These are phyloP conservation scores for Esteya vermicola DNA, from an alignment of 2,329 filamentous ascomycete genomes.

Conservation along the genomic window DNA sequence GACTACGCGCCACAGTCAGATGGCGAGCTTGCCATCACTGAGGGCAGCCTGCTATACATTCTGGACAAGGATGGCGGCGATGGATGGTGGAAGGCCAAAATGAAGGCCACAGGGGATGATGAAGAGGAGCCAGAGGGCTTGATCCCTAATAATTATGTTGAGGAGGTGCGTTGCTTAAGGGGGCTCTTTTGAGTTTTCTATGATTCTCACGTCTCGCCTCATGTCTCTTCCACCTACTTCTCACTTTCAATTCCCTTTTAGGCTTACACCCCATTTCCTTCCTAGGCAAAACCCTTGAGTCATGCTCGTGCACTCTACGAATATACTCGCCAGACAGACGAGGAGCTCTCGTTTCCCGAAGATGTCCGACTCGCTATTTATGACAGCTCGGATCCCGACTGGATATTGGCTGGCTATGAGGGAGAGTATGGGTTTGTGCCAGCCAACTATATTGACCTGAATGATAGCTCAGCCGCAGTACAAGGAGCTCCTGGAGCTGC, in stretches of 20 bases:
- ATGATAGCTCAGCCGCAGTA: no score
- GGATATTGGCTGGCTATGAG: constrained; percentile 80
- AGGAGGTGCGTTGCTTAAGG: constrained; percentile 49
- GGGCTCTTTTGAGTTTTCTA: not conserved
- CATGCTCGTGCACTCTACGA: constrained; percentile 92
- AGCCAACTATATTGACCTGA: constrained; percentile 76
- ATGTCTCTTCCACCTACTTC: no score
- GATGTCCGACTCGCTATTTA: constrained; percentile 73
- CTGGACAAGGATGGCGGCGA: constrained; percentile 50
- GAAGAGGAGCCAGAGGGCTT: constrained; percentile 84
- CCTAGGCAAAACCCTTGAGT: constrained; percentile 38
- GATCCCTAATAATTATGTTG: constrained; percentile 88
- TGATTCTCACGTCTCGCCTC: not conserved
- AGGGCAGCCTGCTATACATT: constrained; percentile 13
- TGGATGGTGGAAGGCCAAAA: constrained; percentile 96
- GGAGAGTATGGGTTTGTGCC: constrained; percentile 89
- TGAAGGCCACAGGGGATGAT: constrained; percentile 68
- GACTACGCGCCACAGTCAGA: constrained; percentile 14
- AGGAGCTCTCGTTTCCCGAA: constrained; percentile 91
- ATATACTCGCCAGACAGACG: constrained; percentile 92
- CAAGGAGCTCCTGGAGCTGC: no score
- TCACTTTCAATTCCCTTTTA: no score
- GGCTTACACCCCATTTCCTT: not conserved
- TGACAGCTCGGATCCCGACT: constrained; percentile 85
- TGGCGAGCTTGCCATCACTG: constrained; percentile 12